A percentile compares a stretch with the other conserved stretches of the same genome.
phyloP scores from a whole-genome alignment of 176 grass and related monocot genomes.

The Triticum dicoccoides region DNA sequence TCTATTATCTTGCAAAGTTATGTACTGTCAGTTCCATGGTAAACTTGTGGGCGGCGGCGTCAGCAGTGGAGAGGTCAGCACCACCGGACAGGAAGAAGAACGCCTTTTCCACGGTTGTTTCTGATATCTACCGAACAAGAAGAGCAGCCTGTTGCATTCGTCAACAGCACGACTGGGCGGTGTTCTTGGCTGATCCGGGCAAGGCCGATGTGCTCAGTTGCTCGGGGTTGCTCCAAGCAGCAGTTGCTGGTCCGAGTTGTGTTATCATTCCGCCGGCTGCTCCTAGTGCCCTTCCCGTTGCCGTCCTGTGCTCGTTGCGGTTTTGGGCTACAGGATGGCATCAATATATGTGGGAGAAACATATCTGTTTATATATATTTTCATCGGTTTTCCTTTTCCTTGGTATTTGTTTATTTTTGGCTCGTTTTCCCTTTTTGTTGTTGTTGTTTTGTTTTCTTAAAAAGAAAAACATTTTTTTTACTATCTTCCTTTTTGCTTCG shows the following conservation, averaged over 20 bases:
- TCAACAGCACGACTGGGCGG: neutral
- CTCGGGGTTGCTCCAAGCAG: constrained; percentile 1
- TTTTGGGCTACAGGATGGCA: constrained; percentile 11
- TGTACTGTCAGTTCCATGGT: constrained; percentile 53
- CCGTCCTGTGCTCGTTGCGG: neutral
- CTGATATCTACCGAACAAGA: constrained; percentile 23
- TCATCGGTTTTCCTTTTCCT: neutral
- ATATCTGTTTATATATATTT: neutral
- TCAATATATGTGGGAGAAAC: neutral
- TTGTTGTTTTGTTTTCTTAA: neutral
- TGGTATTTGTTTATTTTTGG: neutral
- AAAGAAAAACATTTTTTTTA: neutral
- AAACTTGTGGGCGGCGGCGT: constrained; percentile 5
- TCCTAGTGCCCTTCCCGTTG: neutral
- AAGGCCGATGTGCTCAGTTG: constrained; percentile 15
- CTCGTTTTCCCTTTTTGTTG: neutral
- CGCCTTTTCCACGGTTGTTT: constrained; percentile 31
- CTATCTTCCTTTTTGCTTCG: neutral
- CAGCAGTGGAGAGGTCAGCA: constrained; percentile 8
- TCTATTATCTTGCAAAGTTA: constrained; percentile 48
- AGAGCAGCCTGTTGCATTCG: constrained; percentile 26
- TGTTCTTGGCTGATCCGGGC: constrained; percentile 17
- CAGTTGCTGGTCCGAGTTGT: neutral
- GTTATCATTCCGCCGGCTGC: neutral
- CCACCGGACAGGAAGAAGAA: constrained; percentile 14